Conservation (phyloP, 306 rosid genomes). For the Fagus sylvatica region DNA sequence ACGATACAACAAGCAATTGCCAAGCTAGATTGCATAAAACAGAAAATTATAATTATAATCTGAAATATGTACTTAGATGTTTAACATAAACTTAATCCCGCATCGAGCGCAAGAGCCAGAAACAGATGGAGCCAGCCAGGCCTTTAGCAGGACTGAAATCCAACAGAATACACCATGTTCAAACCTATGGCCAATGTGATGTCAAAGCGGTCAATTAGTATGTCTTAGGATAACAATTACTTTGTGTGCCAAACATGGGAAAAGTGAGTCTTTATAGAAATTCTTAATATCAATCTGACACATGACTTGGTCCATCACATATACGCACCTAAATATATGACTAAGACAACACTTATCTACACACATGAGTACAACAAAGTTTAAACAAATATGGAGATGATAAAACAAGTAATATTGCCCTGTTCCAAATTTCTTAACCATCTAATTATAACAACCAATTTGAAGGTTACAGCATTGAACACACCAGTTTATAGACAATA, state of each 20-base stretch:
- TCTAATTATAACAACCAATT: not conserved
- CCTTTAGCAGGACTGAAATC: not conserved
- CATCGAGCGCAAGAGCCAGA: not conserved
- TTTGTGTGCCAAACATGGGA: not conserved
- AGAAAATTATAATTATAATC: not conserved
- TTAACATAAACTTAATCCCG: not conserved
- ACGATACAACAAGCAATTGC: not conserved
- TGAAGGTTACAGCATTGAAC: not conserved
- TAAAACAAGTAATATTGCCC: not conserved
- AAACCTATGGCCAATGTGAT: not conserved
- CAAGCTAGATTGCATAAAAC: not conserved
- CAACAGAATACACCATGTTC: not conserved
- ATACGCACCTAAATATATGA: not conserved
- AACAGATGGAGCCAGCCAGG: not conserved
- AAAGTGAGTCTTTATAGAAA: not conserved
- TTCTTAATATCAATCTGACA: not conserved
- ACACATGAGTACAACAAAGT: not conserved
- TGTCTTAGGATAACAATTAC: not conserved
- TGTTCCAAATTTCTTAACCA: not conserved
- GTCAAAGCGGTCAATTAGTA: not conserved
- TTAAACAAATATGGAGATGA: not conserved
- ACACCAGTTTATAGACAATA: not conserved
- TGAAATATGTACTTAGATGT: not conserved
- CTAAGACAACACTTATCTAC: not conserved
- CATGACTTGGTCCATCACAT: not conserved